These are phyloP conservation scores for Amniculicola lignicola DNA, from an alignment of 495 filamentous ascomycete genomes.

Conservation along the genomic window DNA sequence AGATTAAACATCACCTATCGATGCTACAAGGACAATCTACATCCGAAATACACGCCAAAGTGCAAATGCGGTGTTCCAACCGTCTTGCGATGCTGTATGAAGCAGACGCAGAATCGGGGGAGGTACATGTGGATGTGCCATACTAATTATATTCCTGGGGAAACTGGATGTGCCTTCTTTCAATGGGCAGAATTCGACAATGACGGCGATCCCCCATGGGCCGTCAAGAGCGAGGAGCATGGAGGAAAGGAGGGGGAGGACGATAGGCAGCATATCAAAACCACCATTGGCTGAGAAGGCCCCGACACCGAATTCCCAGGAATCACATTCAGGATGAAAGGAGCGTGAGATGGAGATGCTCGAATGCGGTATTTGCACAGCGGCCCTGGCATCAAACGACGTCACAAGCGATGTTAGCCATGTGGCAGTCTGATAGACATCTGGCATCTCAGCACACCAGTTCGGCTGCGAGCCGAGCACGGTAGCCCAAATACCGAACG, in stretches of 20 bases:
- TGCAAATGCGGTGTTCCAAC: slow-evolving; percentile 67
- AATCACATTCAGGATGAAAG: no score
- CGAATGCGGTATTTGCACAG: no score
- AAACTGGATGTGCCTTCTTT: slow-evolving; percentile 66
- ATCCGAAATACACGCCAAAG: slow-evolving; percentile 64
- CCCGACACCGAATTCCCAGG: no score
- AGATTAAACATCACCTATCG: slow-evolving; percentile 95
- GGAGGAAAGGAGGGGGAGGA: no score
- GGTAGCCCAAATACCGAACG: no score
- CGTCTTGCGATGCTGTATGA: slow-evolving; percentile 75
- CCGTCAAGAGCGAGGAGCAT: slow-evolving; percentile 19
- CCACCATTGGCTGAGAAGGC: no score
- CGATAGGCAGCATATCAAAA: no score
- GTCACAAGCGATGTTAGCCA: no score
- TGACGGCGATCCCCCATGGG: slow-evolving; percentile 75
- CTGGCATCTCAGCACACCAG: background rate
- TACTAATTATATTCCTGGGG: slow-evolving; percentile 69
- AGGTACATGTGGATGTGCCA: slow-evolving; percentile 96
- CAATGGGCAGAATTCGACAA: slow-evolving; percentile 88
- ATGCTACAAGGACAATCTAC: slow-evolving; percentile 70
- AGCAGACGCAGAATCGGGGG: slow-evolving; percentile 68
- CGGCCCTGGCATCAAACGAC: no score
- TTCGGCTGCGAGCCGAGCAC: background rate
- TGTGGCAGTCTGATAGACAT: background rate
- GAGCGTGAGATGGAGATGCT: no score